Conservation (phyloP, 495 filamentous ascomycete species). For the Barbatosphaeria neglecta region DNA sequence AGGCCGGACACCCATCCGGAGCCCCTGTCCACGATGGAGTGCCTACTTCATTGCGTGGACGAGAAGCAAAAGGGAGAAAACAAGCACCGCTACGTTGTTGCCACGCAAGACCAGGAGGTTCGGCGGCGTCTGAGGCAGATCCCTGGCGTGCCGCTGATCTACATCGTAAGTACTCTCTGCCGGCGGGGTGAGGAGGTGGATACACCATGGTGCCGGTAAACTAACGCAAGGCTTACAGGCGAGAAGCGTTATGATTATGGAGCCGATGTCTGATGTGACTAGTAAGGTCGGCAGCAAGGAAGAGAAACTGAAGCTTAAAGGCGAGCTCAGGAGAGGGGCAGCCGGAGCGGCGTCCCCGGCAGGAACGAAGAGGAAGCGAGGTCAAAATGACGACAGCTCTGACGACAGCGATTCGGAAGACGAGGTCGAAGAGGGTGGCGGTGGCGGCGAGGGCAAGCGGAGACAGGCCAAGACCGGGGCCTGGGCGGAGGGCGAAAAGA, state of each 20-base stretch:
- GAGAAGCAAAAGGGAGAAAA: slow-evolving; percentile 60
- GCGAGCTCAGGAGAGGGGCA: slow-evolving; percentile 47
- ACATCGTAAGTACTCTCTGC: slow-evolving; percentile 68
- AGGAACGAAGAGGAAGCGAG: slow-evolving; percentile 43
- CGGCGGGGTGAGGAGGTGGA: slow-evolving; percentile 19
- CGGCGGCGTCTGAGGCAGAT: slow-evolving; percentile 42
- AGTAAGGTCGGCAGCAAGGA: slow-evolving; percentile 50
- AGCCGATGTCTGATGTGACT: slow-evolving; percentile 65
- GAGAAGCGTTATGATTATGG: slow-evolving; percentile 76
- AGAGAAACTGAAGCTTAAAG: slow-evolving; percentile 66
- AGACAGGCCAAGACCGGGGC: slow-evolving; percentile 10
- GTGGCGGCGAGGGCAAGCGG: slow-evolving; percentile 10
- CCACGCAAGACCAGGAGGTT: slow-evolving; percentile 54
- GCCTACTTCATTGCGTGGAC: slow-evolving; percentile 66
- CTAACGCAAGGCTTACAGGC: slow-evolving; percentile 68
- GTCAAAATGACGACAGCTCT: slow-evolving; percentile 17
- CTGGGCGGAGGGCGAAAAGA: slow-evolving; percentile 30
- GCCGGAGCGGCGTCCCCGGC: too few species aligned
- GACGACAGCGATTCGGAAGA: slow-evolving; percentile 13
- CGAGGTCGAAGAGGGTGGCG: slow-evolving; percentile 12
- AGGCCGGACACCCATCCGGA: slow-evolving; percentile 57
- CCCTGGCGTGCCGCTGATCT: slow-evolving; percentile 65
- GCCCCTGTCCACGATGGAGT: slow-evolving; percentile 65
- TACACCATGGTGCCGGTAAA: slow-evolving; percentile 16
- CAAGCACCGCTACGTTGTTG: slow-evolving; percentile 83